Conservation (phyloP, 441 rosid genomes). For the Pelargonium myrrhifolium region DNA sequence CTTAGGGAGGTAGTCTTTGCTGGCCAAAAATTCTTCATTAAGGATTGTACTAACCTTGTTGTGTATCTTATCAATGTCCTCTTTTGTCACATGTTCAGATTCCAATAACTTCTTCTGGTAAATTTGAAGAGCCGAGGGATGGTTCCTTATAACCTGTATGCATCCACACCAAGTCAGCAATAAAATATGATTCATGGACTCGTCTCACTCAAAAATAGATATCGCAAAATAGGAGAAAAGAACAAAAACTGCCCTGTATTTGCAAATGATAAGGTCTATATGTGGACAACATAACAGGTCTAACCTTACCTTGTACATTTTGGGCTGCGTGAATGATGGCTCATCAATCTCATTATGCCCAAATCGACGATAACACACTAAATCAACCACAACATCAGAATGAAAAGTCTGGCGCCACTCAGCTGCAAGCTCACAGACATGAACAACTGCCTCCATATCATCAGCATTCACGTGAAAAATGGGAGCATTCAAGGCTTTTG, state of each 20-base stretch:
- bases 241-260: too few species aligned
- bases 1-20: conserved; percentile 23
- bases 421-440: conserved; percentile 26
- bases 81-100: conserved; percentile 21
- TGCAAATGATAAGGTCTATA: too few species aligned
- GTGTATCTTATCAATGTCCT: conserved; percentile 21
- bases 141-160: conserved; percentile 20
- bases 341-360: conserved; percentile 29
- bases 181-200: not conserved
- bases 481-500: conserved; percentile 26
- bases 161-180: not conserved
- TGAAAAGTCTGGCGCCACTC: conserved; percentile 30
- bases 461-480: conserved; percentile 27
- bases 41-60: conserved; percentile 22
- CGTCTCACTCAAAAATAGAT: too few species aligned
- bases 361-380: conserved; percentile 25
- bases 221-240: too few species aligned
- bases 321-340: conserved; percentile 27
- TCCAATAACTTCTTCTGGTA: conserved; percentile 19
- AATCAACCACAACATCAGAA: conserved; percentile 26
- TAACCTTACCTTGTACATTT: conserved; percentile 27
- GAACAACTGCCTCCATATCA: conserved; percentile 26
- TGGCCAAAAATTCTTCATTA: conserved; percentile 16
- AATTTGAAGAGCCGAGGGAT: conserved; percentile 22
- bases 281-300: not conserved